Conservation (phyloP, 2,329 filamentous ascomycete species). For the Aspergillus novoparasiticus region DNA sequence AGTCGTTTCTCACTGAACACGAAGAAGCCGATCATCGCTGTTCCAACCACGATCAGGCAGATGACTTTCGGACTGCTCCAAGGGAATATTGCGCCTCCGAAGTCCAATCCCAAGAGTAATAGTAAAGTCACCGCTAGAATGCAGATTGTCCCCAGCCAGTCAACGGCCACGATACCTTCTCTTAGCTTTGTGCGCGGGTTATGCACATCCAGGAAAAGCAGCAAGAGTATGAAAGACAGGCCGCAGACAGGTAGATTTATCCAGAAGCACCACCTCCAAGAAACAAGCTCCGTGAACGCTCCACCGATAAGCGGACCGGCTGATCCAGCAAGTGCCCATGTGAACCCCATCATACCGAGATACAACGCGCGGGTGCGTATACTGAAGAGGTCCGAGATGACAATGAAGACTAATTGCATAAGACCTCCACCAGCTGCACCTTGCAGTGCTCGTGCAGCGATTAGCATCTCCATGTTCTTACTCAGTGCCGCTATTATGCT, state of each 20-base stretch:
- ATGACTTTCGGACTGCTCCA: slow-evolving; percentile 60
- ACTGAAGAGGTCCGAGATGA: slow-evolving; percentile 59
- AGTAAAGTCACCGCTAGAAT: slow-evolving; percentile 56
- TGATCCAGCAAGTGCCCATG: slow-evolving; percentile 59
- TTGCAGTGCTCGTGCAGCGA: slow-evolving; percentile 56
- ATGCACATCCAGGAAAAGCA: slow-evolving; percentile 58
- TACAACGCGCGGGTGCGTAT: slow-evolving; percentile 53
- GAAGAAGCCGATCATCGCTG: slow-evolving; percentile 54
- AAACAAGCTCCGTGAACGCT: slow-evolving; percentile 44
- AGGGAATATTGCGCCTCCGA: slow-evolving; percentile 55
- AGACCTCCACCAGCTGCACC: slow-evolving; percentile 58
- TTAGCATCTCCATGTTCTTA: slow-evolving; percentile 53
- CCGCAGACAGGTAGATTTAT: neutral
- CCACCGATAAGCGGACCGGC: slow-evolving; percentile 58
- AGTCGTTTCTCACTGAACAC: slow-evolving; percentile 65
- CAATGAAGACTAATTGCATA: slow-evolving; percentile 55
- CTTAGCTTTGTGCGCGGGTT: slow-evolving; percentile 55
- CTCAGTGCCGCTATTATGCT: slow-evolving; percentile 55
- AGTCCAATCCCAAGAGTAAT: slow-evolving; percentile 57
- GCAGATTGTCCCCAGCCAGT: slow-evolving; percentile 59
- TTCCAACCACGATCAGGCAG: slow-evolving; percentile 56
- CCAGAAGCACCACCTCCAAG: slow-evolving; percentile 56
- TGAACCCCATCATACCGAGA: slow-evolving; percentile 54
- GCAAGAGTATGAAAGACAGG: slow-evolving; percentile 40
- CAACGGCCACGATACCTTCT: slow-evolving; percentile 54